Base-by-base conservation (phyloP, 2,329 filamentous ascomycete species). In the Cyclaneusma minus region DNA sequence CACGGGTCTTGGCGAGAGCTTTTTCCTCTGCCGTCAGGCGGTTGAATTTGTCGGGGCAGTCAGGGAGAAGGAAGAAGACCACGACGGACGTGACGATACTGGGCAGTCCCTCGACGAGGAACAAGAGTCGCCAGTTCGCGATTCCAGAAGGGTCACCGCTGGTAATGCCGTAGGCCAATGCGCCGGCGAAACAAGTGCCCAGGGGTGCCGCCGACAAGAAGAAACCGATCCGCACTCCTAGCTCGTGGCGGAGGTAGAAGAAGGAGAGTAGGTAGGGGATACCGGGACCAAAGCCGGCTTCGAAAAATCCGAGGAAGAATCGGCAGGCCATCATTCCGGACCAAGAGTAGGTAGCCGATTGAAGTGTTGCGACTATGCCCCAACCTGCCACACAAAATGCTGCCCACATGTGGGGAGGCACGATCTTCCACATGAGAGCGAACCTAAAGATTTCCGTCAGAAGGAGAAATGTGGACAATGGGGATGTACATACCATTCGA, bases 141-240 rank as follows among this genome's bases (percentile, higher is more conserved):
- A 80, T 47, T 5, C 54, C 44, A 10, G 53, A 48, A 1, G 63
- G 55, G 38, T 63, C 56, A 6, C 70, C 67, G 5, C 64, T 71
- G 0, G 72, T 79, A 36, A 81, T 78, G 1, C 66, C 70, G 34
- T 75, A 77, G 2, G 72, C 72, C 6, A 78, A 49, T 3, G 72
- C 73, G 2, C 74, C 73, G 0, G 73, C 70, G 39, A 80, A 81
- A 4, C 68, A 72, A 24, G 71, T 79, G 4, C 74, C 74, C 9
- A 80, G 53, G 2, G 75, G 73, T 0, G 71, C 73, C 10, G 52
- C 49, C 39, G 51, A 74, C 29, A 85, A 62, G 46, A 81, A 79
- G 5, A 84, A 52, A 7, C 76, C 78, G 10, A 68, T 75, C 14
- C 79, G 60, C 31, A 79, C 62, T 2, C 77, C 80, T 7, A 85